Percentiles rank a stretch among this genome's conserved stretches.
These are phyloP conservation scores for Bremia lactucae DNA, from an alignment of 352 stramenopile genomes.

Conservation along the genomic window DNA sequence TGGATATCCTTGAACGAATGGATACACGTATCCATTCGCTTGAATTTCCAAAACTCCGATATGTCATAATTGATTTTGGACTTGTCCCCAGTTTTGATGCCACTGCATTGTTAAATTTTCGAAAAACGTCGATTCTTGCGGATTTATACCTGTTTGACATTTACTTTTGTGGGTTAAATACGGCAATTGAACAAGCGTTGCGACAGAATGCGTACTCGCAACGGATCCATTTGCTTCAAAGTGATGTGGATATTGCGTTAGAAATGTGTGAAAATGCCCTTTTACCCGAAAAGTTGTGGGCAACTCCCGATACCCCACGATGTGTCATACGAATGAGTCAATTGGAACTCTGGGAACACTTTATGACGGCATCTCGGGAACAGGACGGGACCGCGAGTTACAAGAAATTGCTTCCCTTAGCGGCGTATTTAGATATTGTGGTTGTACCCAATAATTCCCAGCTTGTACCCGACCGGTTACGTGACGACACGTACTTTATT, in stretches of 20 bases:
- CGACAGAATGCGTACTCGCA: slow-evolving; percentile 36
- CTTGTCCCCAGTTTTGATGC: slow-evolving; percentile 70
- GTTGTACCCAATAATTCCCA: slow-evolving; percentile 30
- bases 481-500: slow-evolving; percentile 64
- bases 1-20: slow-evolving; percentile 68
- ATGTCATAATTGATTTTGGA: slow-evolving; percentile 70
- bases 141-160: slow-evolving; percentile 64
- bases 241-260: slow-evolving; percentile 43
- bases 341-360: slow-evolving; percentile 59
- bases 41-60: slow-evolving; percentile 46
- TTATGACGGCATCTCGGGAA: slow-evolving; percentile 28
- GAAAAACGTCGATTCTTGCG: slow-evolving; percentile 47
- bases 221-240: slow-evolving; percentile 38
- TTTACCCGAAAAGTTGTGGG: slow-evolving; percentile 32
- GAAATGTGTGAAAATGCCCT: slow-evolving; percentile 60
- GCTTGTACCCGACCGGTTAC: slow-evolving; percentile 26
- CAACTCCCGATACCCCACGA: slow-evolving; percentile 16
- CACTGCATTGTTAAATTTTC: slow-evolving; percentile 66
- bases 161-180: slow-evolving; percentile 65
- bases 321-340: slow-evolving; percentile 43
- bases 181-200: slow-evolving; percentile 32
- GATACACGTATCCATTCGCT: slow-evolving; percentile 53
- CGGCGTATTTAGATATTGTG: slow-evolving; percentile 51
- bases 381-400: slow-evolving; percentile 21
- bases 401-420: slow-evolving; percentile 46